Evolutionary conservation across 169 alveolate genomes (phyloP).

Genomic region (Eimeria praecox): DNA sequence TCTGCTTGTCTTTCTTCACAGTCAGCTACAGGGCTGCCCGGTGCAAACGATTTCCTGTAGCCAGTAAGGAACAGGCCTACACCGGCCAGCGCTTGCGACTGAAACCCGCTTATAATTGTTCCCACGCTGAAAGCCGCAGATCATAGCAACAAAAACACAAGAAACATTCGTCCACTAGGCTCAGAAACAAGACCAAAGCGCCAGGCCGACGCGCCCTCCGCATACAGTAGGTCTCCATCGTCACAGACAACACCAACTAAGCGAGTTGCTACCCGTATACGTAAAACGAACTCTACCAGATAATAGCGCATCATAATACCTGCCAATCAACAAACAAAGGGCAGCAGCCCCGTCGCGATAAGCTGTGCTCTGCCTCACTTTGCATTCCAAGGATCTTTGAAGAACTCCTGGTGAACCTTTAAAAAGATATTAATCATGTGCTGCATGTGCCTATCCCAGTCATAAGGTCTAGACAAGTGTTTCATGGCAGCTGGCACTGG

Average conservation of each 20-base stretch:
- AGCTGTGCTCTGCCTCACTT: slow-evolving; percentile 66
- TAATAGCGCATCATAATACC: not conserved
- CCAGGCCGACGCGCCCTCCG: slow-evolving; percentile 5
- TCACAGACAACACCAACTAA: not conserved
- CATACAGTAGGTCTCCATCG: not conserved
- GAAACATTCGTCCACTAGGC: not conserved
- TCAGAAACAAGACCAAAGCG: not conserved
- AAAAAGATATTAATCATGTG: slow-evolving; percentile 91
- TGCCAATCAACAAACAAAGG: not conserved
- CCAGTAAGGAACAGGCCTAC: slow-evolving; percentile 94
- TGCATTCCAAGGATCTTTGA: slow-evolving; percentile 91
- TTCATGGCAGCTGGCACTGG: slow-evolving; percentile 42
- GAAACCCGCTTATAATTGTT: slow-evolving; percentile 88
- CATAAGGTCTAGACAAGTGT: slow-evolving; percentile 81
- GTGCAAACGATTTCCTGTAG: slow-evolving; percentile 91
- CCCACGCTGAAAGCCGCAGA: slow-evolving; percentile 88
- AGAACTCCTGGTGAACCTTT: slow-evolving; percentile 91
- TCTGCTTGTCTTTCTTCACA: slow-evolving; percentile 94
- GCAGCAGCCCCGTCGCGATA: not conserved
- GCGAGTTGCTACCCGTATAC: not conserved
- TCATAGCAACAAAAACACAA: not conserved
- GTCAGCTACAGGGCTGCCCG: slow-evolving; percentile 89
- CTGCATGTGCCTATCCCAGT: slow-evolving; percentile 93
- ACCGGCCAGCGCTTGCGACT: slow-evolving; percentile 88
- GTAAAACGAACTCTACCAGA: not conserved